Base-by-base conservation (phyloP, 129 eudicot genomes). In the Flaveria robusta region DNA sequence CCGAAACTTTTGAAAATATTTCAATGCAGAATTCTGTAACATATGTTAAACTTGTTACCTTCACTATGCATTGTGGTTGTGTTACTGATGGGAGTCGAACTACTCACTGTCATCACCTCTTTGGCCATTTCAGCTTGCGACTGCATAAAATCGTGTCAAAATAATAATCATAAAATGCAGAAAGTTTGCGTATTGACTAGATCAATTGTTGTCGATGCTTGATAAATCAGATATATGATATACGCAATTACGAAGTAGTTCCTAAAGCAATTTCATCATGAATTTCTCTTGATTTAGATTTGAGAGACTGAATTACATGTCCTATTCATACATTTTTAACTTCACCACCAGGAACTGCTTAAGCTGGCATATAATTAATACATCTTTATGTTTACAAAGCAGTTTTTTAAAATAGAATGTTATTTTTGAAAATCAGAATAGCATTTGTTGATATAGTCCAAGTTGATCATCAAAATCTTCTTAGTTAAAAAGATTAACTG, bases 131-230 rank as follows among this genome's bases (percentile, higher is more conserved):
- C 65, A 16, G 43, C n/a, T 60, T 59, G 71, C 16, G 56, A 7
- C 82, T 79, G 82, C 66, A 63, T 52, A 66, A 11, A 52, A 66
- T 14, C 54, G 39, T 76, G 74, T 50, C 4, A 34, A 19, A 66
- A 51, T 8, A 51, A n/a, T 56, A 56, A 56, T 20, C 31, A 20
- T 56, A 34, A 34, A 34, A 34, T 34, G 39, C 39, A 34, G 39
- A 34, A 34, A 34, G 39, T 34, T 34, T 34, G 39, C 39, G 5
- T 34, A 1, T 34, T 34, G 39, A 1, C 39, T 34, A 34, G 39
- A 34, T 34, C 6, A 31, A 34, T 5, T 34, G 39, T 1, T 34
- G 39, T 34, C 39, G 0, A 34, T 34, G 39, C 39, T 34, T 5
- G 39, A 34, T 34, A 34, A 34, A 34, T 34, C 7, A 34, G 39